Percentiles rank a stretch among this genome's conserved stretches.
Conservation (phyloP, 2,329 filamentous ascomycete genomes). For the Colletotrichum brevisporum region DNA sequence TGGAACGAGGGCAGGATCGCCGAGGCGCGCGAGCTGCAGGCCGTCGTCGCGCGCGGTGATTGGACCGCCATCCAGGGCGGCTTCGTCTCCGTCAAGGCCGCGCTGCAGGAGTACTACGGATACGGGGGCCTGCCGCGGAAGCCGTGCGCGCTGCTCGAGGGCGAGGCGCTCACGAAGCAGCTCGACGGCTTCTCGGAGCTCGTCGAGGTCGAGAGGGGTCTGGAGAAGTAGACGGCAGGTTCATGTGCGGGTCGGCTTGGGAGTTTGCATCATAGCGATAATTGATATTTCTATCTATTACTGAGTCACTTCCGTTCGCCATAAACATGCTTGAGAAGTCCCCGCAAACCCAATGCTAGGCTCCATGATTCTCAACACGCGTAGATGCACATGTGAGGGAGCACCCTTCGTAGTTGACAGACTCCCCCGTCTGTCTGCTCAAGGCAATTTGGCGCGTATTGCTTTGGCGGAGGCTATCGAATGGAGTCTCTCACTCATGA, state of each 20-base stretch:
- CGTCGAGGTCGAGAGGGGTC: constrained; percentile 44
- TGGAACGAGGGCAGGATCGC: constrained; percentile 70
- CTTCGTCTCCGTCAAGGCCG: constrained; percentile 78
- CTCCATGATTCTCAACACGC: too few species aligned
- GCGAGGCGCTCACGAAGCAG: constrained; percentile 45
- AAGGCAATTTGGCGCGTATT: too few species aligned
- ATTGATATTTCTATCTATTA: not conserved
- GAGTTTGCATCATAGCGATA: not conserved
- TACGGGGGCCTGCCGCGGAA: constrained; percentile 74
- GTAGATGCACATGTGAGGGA: too few species aligned
- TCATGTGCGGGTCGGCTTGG: too few species aligned
- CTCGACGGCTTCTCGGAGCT: constrained; percentile 48
- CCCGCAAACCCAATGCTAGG: too few species aligned
- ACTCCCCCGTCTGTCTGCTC: too few species aligned
- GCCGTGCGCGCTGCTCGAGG: constrained; percentile 56
- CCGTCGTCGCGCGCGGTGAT: constrained; percentile 75
- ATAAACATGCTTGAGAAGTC: too few species aligned
- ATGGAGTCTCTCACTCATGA: too few species aligned
- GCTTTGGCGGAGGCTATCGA: too few species aligned
- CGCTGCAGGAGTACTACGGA: constrained; percentile 71
- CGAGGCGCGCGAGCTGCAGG: constrained; percentile 75
- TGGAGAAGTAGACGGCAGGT: constrained; percentile 11
- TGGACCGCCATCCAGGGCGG: constrained; percentile 79
- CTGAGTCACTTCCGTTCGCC: too few species aligned
- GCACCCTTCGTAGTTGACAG: too few species aligned